Percentiles rank a stretch among this genome's conserved stretches.
Conservation (phyloP, 805 yeast genomes). For the Pichia pseudocactophila region DNA sequence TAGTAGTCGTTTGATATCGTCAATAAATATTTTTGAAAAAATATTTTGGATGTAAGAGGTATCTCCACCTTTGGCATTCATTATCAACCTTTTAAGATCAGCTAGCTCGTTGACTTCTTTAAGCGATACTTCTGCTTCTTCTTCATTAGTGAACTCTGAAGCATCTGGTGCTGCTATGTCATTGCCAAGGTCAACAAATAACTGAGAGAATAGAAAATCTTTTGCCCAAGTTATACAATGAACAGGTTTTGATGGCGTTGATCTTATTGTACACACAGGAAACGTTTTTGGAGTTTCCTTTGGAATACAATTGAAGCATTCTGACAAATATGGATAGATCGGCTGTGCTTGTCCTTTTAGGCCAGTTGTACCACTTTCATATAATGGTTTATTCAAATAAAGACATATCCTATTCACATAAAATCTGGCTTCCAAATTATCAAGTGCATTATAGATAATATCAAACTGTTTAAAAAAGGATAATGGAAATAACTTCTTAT, state of each 20-base stretch:
- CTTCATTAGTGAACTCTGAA: conserved; percentile 55
- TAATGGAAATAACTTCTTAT: conserved; percentile 57
- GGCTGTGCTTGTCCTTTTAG: conserved; percentile 92
- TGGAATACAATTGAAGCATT: conserved; percentile 87
- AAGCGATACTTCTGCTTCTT: conserved; percentile 54
- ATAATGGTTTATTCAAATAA: conserved; percentile 61
- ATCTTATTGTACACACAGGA: conserved; percentile 94
- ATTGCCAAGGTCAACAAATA: conserved; percentile 43
- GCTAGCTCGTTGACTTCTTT: conserved; percentile 61
- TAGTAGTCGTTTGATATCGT: conserved; percentile 72
- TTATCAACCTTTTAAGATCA: conserved; percentile 36
- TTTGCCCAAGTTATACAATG: conserved; percentile 98
- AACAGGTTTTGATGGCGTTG: conserved; percentile 93
- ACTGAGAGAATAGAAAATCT: conserved; percentile 72
- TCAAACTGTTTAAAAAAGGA: conserved; percentile 73
- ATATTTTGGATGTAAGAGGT: conserved; percentile 35
- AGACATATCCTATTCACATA: conserved; percentile 81
- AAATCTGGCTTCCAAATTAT: conserved; percentile 84
- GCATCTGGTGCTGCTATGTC: conserved; percentile 20
- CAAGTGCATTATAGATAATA: conserved; percentile 84
- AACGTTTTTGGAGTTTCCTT: conserved; percentile 84
- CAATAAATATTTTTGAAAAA: conserved; percentile 50
- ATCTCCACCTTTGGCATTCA: conserved; percentile 11
- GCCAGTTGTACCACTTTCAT: conserved; percentile 96
- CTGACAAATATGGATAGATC: conserved; percentile 70